Evolutionary conservation across 208 protist genomes (phyloP), one percentile per base, ranked within the genome.

Genomic region (Crithidia thermophila): DNA sequence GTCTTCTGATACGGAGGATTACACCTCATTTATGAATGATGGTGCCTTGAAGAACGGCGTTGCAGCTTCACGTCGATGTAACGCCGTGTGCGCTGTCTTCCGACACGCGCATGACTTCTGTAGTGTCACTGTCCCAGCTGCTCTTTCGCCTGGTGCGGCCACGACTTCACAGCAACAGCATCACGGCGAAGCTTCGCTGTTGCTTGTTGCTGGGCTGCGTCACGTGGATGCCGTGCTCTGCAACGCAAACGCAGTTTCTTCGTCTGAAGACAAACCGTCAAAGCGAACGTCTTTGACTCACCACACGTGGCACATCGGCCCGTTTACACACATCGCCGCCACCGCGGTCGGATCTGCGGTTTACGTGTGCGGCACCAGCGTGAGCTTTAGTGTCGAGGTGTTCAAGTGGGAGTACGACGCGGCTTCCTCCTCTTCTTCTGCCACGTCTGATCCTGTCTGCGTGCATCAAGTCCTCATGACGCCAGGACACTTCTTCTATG

Each of bases 381-480:
- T n/a, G 6, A 39, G 20, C 37, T 31, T 50, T 33, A 75, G 53
- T 14, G 43, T 75, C 16, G 68, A 75, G 21, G 68, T 75, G 60
- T 68, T 61, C 31, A 10, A 33, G 36, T 75, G 68, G 68, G 16
- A n/a, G 43, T 43, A 63, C 13, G 10, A 61, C 18, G 25, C 8
- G 1, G 27, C 28, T 20, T 21, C 37, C 0, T 49, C 16, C 0
- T 27, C 33, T 11, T 43, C 39, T 16, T 43, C 39, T 43, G 13
- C 39, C 39, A 16, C 16, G 39, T 10, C 34, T 18, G 11, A 23
- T 20, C 68, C 68, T 31, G 36, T 68, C 34, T 75, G 68, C n/a
- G 42, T 75, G 45, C 68, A 75, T 34, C 49, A 67, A 23, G 68
- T 75, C 46, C 53, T 75, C 14, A 34, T 57, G 23, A 14, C 42